Conservation (phyloP, 2,329 filamentous ascomycete species). For the Aspergillus nomiae region DNA sequence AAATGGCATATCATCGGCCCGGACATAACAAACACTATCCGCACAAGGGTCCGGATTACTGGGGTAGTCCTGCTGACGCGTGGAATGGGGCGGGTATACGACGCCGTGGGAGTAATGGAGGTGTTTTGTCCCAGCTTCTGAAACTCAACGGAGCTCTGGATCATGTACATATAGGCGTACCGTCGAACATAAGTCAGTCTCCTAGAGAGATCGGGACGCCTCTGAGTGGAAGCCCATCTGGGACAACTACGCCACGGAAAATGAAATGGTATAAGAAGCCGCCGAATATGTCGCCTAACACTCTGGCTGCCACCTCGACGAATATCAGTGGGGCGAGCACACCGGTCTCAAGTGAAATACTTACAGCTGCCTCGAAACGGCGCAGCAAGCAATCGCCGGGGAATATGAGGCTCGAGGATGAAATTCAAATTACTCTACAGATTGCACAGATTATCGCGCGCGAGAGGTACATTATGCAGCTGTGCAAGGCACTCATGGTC, state of each 20-base stretch:
- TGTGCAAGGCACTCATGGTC: constrained; percentile 84
- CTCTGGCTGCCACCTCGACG: constrained; percentile 20
- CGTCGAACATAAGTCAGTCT: constrained; percentile 4
- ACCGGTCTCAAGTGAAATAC: constrained; percentile 29
- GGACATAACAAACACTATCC: constrained; percentile 5
- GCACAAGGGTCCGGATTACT: not conserved
- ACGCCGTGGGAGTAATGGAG: constrained; percentile 29
- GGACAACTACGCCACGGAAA: constrained; percentile 19
- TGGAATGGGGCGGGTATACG: constrained; percentile 11
- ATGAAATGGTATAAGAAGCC: constrained; percentile 39
- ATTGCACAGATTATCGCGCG: constrained; percentile 72
- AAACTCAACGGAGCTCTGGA: constrained; percentile 26
- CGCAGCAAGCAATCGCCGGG: constrained; percentile 20
- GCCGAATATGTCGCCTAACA: constrained; percentile 26
- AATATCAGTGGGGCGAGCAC: constrained; percentile 32
- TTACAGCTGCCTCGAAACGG: constrained; percentile 30
- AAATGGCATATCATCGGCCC: not conserved
- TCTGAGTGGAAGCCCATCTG: constrained; percentile 4
- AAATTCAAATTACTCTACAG: constrained; percentile 62
- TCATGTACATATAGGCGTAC: constrained; percentile 7
- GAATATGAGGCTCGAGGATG: constrained; percentile 41
- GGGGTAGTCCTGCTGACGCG: constrained; percentile 12
- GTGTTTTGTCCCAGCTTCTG: constrained; percentile 35
- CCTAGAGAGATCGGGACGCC: constrained; percentile 10
- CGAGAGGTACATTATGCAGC: constrained; percentile 79